phyloP scores from a whole-genome alignment of 1,139 yeast genomes.

The Yarrowia galli region DNA sequence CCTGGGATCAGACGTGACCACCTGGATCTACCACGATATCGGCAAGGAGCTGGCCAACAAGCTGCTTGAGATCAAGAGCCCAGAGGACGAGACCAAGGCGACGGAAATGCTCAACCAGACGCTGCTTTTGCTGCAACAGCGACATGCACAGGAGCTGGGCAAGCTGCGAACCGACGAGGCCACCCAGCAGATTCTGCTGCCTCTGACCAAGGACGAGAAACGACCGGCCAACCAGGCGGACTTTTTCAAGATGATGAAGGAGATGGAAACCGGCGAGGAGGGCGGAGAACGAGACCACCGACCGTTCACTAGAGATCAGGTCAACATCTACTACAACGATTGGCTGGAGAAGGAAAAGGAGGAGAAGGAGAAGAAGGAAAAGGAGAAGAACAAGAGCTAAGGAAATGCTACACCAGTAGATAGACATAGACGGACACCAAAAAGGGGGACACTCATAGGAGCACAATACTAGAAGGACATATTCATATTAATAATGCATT shows the following conservation, averaged over 20 bases:
- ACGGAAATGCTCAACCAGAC: conserved; percentile 33
- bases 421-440: neutral
- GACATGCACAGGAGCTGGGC: conserved; percentile 13
- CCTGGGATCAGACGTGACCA: conserved; percentile 23
- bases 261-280: conserved; percentile 22
- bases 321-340: conserved; percentile 16
- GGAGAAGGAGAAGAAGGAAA: conserved; percentile 6
- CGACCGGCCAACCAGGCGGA: conserved; percentile 25
- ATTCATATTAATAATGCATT: neutral
- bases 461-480: conserved; percentile 1
- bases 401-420: neutral
- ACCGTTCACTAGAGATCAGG: conserved; percentile 20
- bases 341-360: conserved; percentile 27
- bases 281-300: conserved; percentile 8
- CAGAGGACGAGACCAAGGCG: conserved; percentile 28
- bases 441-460: neutral
- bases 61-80: conserved; percentile 28
- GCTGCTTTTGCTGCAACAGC: conserved; percentile 20
- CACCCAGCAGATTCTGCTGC: conserved; percentile 36
- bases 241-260: conserved; percentile 30
- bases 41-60: conserved; percentile 28
- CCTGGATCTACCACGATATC: conserved; percentile 35
- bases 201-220: conserved; percentile 29
- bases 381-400: neutral
- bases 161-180: conserved; percentile 23